phyloP scores from a whole-genome alignment of 108 stramenopile species.

The Hondaea fermentalgiana region DNA sequence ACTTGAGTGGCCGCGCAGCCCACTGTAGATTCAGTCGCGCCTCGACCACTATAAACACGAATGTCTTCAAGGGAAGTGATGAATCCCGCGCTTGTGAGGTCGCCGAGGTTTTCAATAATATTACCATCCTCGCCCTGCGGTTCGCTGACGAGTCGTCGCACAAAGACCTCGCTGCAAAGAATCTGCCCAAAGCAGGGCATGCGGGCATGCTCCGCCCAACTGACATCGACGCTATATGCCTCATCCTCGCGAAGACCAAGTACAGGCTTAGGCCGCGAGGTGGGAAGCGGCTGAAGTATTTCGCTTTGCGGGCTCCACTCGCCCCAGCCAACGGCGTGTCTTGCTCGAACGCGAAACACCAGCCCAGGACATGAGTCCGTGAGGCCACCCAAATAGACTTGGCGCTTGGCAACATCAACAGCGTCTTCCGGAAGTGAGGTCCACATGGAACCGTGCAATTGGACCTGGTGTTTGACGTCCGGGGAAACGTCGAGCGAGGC shows the following conservation, averaged over 20 bases:
- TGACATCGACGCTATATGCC: background rate
- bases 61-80: background rate
- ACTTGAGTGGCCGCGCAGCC: background rate
- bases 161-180: background rate
- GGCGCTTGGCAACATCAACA: background rate
- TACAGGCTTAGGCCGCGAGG: background rate
- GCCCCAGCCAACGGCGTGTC: constrained; percentile 10
- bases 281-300: background rate
- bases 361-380: background rate
- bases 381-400: background rate
- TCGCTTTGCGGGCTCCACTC: background rate
- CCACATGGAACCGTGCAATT: background rate
- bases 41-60: background rate
- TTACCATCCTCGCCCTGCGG: background rate
- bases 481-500: background rate
- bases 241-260: background rate
- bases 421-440: background rate
- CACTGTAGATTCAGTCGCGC: background rate
- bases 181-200: background rate
- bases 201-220: background rate
- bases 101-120: too few relatives aligned
- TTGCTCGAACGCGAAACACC: background rate
- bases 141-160: background rate
- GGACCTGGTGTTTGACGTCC: background rate
- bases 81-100: background rate